Percentiles rank a stretch among this genome's conserved stretches.
These are phyloP conservation scores for Rhodotorula mucilaginosa DNA, from an alignment of 1,284 basidiomycete species.

Conservation along the genomic window DNA sequence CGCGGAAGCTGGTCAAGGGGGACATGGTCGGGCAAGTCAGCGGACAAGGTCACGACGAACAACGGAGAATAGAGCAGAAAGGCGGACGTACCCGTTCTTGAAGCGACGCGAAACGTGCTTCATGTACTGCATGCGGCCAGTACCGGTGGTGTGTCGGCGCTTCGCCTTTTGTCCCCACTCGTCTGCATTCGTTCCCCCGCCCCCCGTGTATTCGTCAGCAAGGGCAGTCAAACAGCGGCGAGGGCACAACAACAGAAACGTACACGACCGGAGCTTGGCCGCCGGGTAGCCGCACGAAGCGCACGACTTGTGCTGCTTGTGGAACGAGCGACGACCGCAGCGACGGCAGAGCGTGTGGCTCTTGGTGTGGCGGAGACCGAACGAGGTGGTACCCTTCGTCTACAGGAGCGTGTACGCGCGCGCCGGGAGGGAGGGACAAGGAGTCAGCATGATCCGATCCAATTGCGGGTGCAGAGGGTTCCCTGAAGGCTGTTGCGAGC, in stretches of 20 bases:
- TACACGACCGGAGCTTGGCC: slow-evolving; percentile 87
- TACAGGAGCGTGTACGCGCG: neutral
- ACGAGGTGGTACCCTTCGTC: slow-evolving; percentile 42
- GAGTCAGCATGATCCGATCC: slow-evolving; percentile 2
- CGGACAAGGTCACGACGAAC: neutral
- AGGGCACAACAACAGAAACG: neutral
- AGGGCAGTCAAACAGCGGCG: too few relatives aligned
- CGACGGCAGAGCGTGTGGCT: slow-evolving; percentile 86
- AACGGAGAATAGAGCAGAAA: neutral
- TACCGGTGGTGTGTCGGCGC: slow-evolving; percentile 88
- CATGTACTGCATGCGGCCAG: slow-evolving; percentile 93
- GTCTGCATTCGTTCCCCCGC: too few relatives aligned
- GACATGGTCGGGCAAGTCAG: neutral
- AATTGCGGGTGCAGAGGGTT: too few relatives aligned
- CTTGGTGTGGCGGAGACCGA: slow-evolving; percentile 96
- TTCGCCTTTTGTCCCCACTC: slow-evolving; percentile 99
- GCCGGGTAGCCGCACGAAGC: slow-evolving; percentile 94
- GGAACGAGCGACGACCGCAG: slow-evolving; percentile 88
- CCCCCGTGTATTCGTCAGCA: neutral
- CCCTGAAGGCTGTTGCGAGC: too few relatives aligned
- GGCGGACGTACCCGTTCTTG: slow-evolving; percentile 77
- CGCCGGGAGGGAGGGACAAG: neutral
- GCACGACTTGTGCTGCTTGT: slow-evolving; percentile 96
- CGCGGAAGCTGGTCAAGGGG: slow-evolving; percentile 55
- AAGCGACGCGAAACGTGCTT: slow-evolving; percentile 86